Base-by-base conservation (phyloP, 208 protist species). In the Trypanosoma boissoni region DNA sequence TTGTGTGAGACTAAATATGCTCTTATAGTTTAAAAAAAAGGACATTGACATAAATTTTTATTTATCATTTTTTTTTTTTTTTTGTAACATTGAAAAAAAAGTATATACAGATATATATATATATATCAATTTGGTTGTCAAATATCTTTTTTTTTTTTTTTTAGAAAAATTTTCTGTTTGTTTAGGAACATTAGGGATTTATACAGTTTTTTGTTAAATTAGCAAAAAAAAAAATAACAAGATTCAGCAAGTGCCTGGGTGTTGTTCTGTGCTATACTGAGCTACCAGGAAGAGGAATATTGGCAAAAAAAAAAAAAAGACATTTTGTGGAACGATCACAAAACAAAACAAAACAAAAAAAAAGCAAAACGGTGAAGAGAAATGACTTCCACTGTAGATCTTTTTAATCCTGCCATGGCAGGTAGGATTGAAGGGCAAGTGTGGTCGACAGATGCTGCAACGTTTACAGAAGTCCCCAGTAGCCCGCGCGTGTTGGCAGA, bases 401-500 rank as follows among this genome's bases (percentile, higher is more conserved):
- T 86, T 29, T 68, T 75, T 29, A 63, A 54, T 1, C 28, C 59
- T n/a, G 74, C 63, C 18, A 49, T 34, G 20, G 62, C 63, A 12
- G 28, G 43, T 6, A 62, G 24, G 14, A 68, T 61, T 9, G 78
- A 76, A 36, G 76, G 64, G 72, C 74, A n/a, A 54, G 59, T 56
- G 75, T 89, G 42, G 72, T 74, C 59, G 31, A 80, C 53, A 23
- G 67, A 73, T 53, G 67, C 54, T 23, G 67, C 67, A 12, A 60
- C n/a, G 42, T 94, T 94, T 62, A 87, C 82, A 58, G 80, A 91
- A 43, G 59, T 70, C 20, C 52, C 54, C 9, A 59, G 74, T 23
- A 63, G 27, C 4, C 74, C 72, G 1, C 88, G 88, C 14, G 80
- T 92, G 48, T 59, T 95, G 6, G 81, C 80, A 1, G 83, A 95